phyloP scores from a whole-genome alignment of 2,329 filamentous ascomycete species.

The Calycina herbarum region DNA sequence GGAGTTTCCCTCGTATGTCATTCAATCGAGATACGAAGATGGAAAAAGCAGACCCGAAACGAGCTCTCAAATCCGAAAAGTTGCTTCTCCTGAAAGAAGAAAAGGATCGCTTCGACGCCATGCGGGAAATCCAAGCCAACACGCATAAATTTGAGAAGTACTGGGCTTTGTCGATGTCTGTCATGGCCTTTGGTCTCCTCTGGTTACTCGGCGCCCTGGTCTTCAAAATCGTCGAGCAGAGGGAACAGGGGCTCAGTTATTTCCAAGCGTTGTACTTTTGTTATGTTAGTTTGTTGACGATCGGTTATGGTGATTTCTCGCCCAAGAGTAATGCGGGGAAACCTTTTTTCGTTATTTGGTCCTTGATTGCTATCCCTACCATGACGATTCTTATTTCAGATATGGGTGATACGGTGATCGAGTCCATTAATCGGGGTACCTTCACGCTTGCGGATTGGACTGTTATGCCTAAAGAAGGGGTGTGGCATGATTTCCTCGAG shows the following conservation, averaged over 20 bases:
- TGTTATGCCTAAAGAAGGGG: conserved; percentile 60
- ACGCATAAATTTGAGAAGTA: conserved; percentile 62
- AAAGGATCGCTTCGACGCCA: conserved; percentile 62
- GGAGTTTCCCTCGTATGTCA: conserved; percentile 13
- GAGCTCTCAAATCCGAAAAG: conserved; percentile 38
- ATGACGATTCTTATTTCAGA: conserved; percentile 68
- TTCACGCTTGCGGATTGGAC: conserved; percentile 64
- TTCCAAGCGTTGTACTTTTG: conserved; percentile 70
- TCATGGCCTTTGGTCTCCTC: conserved; percentile 59
- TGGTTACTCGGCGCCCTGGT: conserved; percentile 67
- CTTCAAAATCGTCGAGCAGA: conserved; percentile 60
- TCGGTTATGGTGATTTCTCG: conserved; percentile 68
- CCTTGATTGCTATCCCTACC: conserved; percentile 65
- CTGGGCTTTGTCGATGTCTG: conserved; percentile 57
- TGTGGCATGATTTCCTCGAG: conserved; percentile 52
- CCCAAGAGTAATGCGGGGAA: conserved; percentile 65
- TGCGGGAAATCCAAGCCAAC: conserved; percentile 61
- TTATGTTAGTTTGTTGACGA: conserved; percentile 66
- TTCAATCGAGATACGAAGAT: conserved; percentile 32
- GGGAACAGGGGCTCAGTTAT: conserved; percentile 56
- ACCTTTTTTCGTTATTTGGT: conserved; percentile 72
- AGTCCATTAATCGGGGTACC: conserved; percentile 61
- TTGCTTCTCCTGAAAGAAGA: conserved; percentile 56
- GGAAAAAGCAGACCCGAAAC: conserved; percentile 13
- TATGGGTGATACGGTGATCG: conserved; percentile 65